These are phyloP conservation scores for Cubamyces sp. DNA, from an alignment of 768 basidiomycete genomes.

Conservation along the genomic window DNA sequence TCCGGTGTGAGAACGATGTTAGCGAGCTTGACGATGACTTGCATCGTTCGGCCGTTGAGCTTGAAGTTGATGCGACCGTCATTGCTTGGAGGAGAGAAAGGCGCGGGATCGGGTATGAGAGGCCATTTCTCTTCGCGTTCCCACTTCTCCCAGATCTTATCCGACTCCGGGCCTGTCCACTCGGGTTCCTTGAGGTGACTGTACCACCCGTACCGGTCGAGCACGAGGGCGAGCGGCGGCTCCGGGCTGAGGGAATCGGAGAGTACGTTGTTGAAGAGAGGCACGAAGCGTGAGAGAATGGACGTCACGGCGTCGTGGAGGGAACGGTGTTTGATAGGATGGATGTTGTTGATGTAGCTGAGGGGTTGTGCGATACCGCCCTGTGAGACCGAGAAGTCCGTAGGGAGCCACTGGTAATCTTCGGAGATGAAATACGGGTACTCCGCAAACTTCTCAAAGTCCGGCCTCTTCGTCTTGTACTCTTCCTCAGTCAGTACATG, in stretches of 20 bases:
- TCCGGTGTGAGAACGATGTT: conserved; percentile 32
- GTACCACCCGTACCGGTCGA: conserved; percentile 7
- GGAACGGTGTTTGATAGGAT: conserved; percentile 23
- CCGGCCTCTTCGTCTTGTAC: neutral
- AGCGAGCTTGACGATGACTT: conserved; percentile 47
- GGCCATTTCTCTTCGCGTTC: neutral
- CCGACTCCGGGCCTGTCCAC: neutral
- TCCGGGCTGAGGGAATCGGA: conserved; percentile 6
- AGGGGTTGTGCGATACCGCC: conserved; percentile 26
- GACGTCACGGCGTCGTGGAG: conserved; percentile 26
- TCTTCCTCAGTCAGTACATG: neutral
- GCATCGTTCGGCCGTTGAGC: conserved; percentile 29
- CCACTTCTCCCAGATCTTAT: conserved; percentile 11
- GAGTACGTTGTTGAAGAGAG: conserved; percentile 34
- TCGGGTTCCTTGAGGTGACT: neutral
- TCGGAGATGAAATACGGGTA: conserved; percentile 15
- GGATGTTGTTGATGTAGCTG: conserved; percentile 36
- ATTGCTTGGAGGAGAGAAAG: neutral
- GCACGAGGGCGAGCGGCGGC: neutral
- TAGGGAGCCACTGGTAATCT: conserved; percentile 34
- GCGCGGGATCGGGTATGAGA: neutral
- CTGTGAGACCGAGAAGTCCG: conserved; percentile 32
- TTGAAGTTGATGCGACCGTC: neutral
- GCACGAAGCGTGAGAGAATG: conserved; percentile 28
- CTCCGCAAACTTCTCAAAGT: neutral